A percentile compares a stretch with the other conserved stretches of the same genome.
phyloP scores from a whole-genome alignment of 179 eudicot species.

The Beta macrorhiza region DNA sequence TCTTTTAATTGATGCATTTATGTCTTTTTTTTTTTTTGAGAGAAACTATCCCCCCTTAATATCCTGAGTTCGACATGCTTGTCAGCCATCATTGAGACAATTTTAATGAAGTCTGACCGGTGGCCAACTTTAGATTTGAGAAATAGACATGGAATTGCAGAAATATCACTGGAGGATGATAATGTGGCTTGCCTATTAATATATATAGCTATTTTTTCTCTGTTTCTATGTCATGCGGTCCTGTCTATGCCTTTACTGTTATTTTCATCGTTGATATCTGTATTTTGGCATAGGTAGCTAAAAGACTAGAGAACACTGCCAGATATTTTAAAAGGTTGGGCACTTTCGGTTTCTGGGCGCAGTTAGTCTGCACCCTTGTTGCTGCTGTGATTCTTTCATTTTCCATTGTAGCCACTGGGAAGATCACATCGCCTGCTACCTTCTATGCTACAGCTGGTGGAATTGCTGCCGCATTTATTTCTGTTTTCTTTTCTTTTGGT shows the following conservation, averaged over 20 bases:
- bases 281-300: slow-evolving; percentile 57
- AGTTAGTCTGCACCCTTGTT: slow-evolving; percentile 77
- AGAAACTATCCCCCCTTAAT: background rate
- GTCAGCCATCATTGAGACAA: background rate
- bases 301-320: slow-evolving; percentile 70
- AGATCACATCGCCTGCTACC: slow-evolving; percentile 68
- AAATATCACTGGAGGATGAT: background rate
- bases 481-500: slow-evolving; percentile 91
- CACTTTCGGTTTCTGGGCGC: slow-evolving; percentile 87
- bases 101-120: background rate
- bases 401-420: slow-evolving; percentile 67
- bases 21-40: background rate
- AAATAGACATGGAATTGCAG: background rate
- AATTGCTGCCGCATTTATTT: slow-evolving; percentile 81
- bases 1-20: background rate
- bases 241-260: background rate
- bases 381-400: slow-evolving; percentile 89
- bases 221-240: background rate
- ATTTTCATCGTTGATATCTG: slow-evolving; percentile 3
- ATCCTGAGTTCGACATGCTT: background rate
- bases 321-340: slow-evolving; percentile 92
- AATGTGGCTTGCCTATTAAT: background rate
- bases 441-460: slow-evolving; percentile 86
- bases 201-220: background rate
- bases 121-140: background rate